These are phyloP conservation scores for Nemania sp. DNA, from an alignment of 2,329 filamentous ascomycete species.

Conservation along the genomic window DNA sequence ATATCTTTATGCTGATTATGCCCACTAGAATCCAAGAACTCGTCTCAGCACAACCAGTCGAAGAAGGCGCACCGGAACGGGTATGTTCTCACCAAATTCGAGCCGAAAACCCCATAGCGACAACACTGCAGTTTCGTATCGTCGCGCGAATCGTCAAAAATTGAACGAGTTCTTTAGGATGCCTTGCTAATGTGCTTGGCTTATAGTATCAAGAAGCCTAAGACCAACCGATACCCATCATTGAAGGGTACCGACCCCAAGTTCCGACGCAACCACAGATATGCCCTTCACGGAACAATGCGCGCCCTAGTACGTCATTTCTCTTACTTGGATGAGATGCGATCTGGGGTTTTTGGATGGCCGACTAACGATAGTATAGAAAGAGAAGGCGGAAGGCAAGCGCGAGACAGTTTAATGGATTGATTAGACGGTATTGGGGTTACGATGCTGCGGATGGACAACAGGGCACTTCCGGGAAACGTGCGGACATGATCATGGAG, in stretches of 20 bases:
- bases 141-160: not conserved
- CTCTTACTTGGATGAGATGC: not conserved
- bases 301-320: slow-evolving; percentile 86
- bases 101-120: slow-evolving; percentile 7
- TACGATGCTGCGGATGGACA: slow-evolving; percentile 48
- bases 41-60: slow-evolving; percentile 98
- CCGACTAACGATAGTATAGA: slow-evolving; percentile 61
- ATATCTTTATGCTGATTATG: slow-evolving; percentile 45
- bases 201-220: slow-evolving; percentile 98
- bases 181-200: slow-evolving; percentile 35
- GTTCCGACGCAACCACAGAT: slow-evolving; percentile 99
- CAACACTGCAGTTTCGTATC: not conserved
- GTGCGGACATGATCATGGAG: slow-evolving; percentile 53
- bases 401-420: slow-evolving; percentile 77
- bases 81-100: slow-evolving; percentile 66
- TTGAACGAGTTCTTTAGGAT: not conserved
- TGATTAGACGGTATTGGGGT: slow-evolving; percentile 44
- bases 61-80: slow-evolving; percentile 99
- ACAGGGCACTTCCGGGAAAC: slow-evolving; percentile 49
- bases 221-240: slow-evolving; percentile 98
- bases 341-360: not conserved
- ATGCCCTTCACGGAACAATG: slow-evolving; percentile 99
- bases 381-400: slow-evolving; percentile 98
- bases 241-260: slow-evolving; percentile 99
- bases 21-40: slow-evolving; percentile 95